These are phyloP conservation scores for Colletotrichum sidae DNA, from an alignment of 2,329 filamentous ascomycete genomes.

Conservation along the genomic window DNA sequence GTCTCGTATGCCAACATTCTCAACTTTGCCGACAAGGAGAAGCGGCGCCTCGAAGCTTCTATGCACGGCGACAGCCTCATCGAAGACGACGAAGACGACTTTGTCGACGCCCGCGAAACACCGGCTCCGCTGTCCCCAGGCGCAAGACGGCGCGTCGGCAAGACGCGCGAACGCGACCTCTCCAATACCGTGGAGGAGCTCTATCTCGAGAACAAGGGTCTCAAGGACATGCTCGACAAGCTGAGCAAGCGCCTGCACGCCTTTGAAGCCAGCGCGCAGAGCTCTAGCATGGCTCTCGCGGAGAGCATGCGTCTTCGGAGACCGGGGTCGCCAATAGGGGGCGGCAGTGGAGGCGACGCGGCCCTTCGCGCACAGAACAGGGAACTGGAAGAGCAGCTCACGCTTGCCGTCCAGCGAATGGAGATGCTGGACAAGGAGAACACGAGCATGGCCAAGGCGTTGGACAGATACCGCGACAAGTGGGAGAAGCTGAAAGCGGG, in stretches of 20 bases:
- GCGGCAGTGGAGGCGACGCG: constrained; percentile 45
- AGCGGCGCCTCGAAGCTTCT: constrained; percentile 67
- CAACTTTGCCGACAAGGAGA: constrained; percentile 75
- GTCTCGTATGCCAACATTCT: constrained; percentile 94
- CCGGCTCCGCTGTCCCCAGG: constrained; percentile 57
- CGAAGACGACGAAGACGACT: constrained; percentile 83
- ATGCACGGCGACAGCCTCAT: constrained; percentile 58
- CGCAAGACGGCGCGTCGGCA: constrained; percentile 54
- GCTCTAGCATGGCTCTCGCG: constrained; percentile 84
- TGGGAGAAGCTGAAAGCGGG: constrained; percentile 73
- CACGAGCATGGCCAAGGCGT: constrained; percentile 64
- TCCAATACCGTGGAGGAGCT: constrained; percentile 87
- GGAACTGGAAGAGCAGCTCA: constrained; percentile 77
- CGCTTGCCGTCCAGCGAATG: constrained; percentile 67
- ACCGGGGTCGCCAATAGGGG: constrained; percentile 61
- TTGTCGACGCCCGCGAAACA: constrained; percentile 87
- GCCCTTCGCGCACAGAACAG: constrained; percentile 61
- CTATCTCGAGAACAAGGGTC: constrained; percentile 85
- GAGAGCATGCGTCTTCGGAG: constrained; percentile 80
- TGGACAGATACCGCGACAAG: constrained; percentile 69
- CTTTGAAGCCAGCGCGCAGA: constrained; percentile 93
- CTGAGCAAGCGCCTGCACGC: constrained; percentile 89
- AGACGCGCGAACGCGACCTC: constrained; percentile 55
- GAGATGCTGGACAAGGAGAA: constrained; percentile 74
- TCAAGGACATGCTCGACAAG: constrained; percentile 88